These are phyloP conservation scores for Spergularia bocconei DNA, from an alignment of 148 eudicot genomes.

Conservation along the genomic window DNA sequence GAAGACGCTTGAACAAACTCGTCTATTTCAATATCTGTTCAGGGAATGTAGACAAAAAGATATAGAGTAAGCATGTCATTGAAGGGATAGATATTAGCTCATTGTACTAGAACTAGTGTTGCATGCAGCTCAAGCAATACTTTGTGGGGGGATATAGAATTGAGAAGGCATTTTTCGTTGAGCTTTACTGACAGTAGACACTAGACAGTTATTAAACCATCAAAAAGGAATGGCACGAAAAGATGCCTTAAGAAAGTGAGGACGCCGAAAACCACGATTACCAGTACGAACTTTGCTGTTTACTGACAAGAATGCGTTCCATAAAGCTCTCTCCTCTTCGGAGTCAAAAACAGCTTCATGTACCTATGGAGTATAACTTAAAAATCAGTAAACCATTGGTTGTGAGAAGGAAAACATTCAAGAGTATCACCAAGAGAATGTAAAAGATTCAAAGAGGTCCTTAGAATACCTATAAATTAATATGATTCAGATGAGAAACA, in stretches of 20 bases:
- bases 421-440: not conserved
- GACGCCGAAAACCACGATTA: conserved; percentile 16
- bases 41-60: not conserved
- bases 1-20: conserved; percentile 67
- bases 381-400: not conserved
- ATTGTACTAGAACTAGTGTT: not conserved
- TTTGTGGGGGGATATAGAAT: too few species aligned
- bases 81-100: not conserved
- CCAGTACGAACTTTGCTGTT: conserved; percentile 65
- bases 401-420: not conserved
- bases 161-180: too few species aligned
- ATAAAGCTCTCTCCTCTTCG: conserved; percentile 69
- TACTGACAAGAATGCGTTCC: conserved; percentile 76
- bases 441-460: too few species aligned
- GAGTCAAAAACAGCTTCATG: conserved; percentile 76
- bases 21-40: conserved; percentile 74
- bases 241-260: not conserved
- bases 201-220: not conserved
- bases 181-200: too few species aligned
- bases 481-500: not conserved
- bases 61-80: not conserved
- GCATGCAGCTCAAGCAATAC: not conserved
- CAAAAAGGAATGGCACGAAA: not conserved
- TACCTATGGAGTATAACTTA: conserved; percentile 41
- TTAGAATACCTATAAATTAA: not conserved